Percentiles rank a stretch among this genome's conserved stretches.
These are phyloP conservation scores for Lecanicillium sp. DNA, from an alignment of 2,329 filamentous ascomycete species.

Conservation along the genomic window DNA sequence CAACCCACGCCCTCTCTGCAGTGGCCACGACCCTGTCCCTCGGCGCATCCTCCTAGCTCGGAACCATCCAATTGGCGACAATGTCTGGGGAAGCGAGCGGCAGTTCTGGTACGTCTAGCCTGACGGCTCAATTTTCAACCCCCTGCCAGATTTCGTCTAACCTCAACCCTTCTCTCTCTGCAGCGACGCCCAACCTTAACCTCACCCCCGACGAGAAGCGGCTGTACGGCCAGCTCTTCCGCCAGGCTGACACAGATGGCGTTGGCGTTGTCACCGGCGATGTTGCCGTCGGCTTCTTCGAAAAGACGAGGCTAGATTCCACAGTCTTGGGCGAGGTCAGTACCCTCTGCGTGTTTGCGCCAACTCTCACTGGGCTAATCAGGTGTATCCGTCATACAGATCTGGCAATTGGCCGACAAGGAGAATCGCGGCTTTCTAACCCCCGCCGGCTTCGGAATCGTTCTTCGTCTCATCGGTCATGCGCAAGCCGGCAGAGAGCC, in stretches of 20 bases:
- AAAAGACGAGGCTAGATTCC: slow-evolving; percentile 85
- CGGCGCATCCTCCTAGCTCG: slow-evolving; percentile 1
- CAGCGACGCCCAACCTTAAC: slow-evolving; percentile 65
- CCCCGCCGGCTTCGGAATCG: slow-evolving; percentile 85
- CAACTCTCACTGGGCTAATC: too few species aligned
- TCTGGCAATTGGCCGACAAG: slow-evolving; percentile 97
- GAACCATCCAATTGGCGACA: slow-evolving; percentile 4
- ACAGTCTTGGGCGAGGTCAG: slow-evolving; percentile 79
- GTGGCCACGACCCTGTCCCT: slow-evolving; percentile 1
- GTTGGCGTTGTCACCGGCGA: slow-evolving; percentile 94
- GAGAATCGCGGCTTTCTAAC: slow-evolving; percentile 94
- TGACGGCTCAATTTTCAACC: not conserved
- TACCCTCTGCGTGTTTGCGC: slow-evolving; percentile 4
- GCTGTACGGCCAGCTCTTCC: slow-evolving; percentile 86
- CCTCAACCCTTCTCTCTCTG: slow-evolving; percentile 6
- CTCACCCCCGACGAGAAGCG: slow-evolving; percentile 88
- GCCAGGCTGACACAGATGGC: slow-evolving; percentile 83
- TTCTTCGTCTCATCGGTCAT: slow-evolving; percentile 89
- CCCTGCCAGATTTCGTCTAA: not conserved
- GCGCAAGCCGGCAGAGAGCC: slow-evolving; percentile 83
- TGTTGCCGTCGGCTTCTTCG: slow-evolving; percentile 94
- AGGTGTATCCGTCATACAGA: slow-evolving; percentile 42
- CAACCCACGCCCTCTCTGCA: not conserved
- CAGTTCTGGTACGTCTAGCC: slow-evolving; percentile 5
- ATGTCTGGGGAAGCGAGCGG: slow-evolving; percentile 9